These are phyloP conservation scores for Mesotaenium endlicherianum DNA, from an alignment of 139 green algal genomes.

Conservation along the genomic window DNA sequence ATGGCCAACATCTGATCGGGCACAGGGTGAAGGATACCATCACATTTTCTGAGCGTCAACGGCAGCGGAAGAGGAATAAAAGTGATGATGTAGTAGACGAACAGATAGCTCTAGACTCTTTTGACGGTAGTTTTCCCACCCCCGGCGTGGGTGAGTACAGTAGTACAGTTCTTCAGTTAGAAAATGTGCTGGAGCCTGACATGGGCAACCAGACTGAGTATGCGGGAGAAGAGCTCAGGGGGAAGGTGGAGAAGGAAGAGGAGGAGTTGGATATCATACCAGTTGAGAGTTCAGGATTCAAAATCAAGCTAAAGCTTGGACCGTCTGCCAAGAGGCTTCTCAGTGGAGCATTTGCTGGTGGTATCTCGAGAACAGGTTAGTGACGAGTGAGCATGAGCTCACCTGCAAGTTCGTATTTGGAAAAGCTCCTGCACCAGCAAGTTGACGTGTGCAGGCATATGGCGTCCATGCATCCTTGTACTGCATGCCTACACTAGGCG, in stretches of 20 bases:
- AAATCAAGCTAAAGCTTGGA: neutral
- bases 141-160: neutral
- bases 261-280: neutral
- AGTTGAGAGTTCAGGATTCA: neutral
- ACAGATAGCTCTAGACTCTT: neutral
- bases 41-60: conserved; percentile 29
- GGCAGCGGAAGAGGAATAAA: neutral
- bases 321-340: conserved; percentile 29
- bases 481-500: too few species aligned
- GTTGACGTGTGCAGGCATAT: too few species aligned
- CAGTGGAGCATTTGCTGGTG: conserved; percentile 38
- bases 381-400: neutral
- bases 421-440: neutral
- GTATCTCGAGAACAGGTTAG: conserved; percentile 30
- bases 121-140: neutral
- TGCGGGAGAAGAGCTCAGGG: neutral
- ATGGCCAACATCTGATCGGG: neutral
- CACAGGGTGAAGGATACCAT: conserved; percentile 4
- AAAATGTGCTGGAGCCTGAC: neutral
- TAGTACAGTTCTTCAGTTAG: neutral
- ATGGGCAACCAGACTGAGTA: neutral
- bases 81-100: neutral
- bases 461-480: too few species aligned
- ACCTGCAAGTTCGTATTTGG: neutral
- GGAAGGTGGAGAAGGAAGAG: neutral